Conservation (phyloP, 2,329 filamentous ascomycete species). For the Ophiocordyceps sinensis region DNA sequence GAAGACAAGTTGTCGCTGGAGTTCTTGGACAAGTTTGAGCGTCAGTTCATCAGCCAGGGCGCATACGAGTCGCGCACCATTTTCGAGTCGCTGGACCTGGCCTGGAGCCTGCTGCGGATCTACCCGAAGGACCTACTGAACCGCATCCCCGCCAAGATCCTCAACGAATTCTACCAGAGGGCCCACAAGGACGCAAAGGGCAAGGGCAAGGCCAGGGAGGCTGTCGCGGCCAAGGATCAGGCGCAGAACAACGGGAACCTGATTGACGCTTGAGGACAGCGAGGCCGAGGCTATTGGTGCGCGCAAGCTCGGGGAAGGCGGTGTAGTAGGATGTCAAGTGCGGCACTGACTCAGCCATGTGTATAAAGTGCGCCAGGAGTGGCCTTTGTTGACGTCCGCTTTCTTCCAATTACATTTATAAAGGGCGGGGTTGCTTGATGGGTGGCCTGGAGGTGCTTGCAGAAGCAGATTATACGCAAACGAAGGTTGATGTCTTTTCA, state of each 20-base stretch:
- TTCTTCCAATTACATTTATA: too few species aligned
- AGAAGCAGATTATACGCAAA: too few species aligned
- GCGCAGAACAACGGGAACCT: slow-evolving; percentile 40
- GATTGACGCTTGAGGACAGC: slow-evolving; percentile 36
- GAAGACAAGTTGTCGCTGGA: slow-evolving; percentile 97
- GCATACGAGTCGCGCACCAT: slow-evolving; percentile 86
- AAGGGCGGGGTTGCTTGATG: too few species aligned
- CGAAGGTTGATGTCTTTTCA: too few species aligned
- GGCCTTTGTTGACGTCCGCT: too few species aligned
- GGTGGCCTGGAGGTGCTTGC: too few species aligned
- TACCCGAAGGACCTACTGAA: slow-evolving; percentile 98
- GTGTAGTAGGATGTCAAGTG: too few species aligned
- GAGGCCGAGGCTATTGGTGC: not conserved
- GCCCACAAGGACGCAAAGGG: slow-evolving; percentile 47
- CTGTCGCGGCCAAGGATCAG: slow-evolving; percentile 22
- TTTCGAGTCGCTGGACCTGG: slow-evolving; percentile 86
- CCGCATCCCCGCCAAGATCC: slow-evolving; percentile 72
- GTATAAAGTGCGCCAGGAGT: too few species aligned
- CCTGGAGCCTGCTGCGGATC: slow-evolving; percentile 91
- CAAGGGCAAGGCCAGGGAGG: slow-evolving; percentile 42
- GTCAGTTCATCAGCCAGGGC: slow-evolving; percentile 83
- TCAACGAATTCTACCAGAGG: slow-evolving; percentile 72
- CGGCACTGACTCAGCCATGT: too few species aligned
- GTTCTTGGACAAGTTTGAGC: slow-evolving; percentile 97
- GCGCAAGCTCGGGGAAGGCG: too few species aligned